Base-by-base conservation (phyloP, 2,329 filamentous ascomycete genomes). In the Fusarium coffeatum region DNA sequence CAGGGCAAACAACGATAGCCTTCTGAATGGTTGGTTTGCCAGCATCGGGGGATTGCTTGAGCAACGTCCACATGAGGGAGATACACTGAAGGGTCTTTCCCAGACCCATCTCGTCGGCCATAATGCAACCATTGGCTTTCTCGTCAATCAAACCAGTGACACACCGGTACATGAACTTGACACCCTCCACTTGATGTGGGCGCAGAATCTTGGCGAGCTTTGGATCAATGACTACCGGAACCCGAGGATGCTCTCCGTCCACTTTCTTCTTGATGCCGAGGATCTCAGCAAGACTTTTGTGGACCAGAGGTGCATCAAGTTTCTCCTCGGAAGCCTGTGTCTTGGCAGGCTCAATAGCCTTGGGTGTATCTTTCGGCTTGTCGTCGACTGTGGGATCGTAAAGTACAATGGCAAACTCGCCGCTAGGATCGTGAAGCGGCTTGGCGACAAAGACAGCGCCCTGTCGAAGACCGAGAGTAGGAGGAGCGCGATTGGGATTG, bases 31-130 rank as follows among this genome's bases (percentile, higher is more conserved):
- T 97, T 1, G 92, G 82, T 78, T 94, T 98, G 22, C 96, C 96
- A n/a, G 95, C 93, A 42, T 98, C 93, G 0, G 96, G 93, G 0
- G 94, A 97, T 77, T 99, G 96, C 79, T 98, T 98, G 18, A 99
- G 83, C 2, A 99, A 82, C 3, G 96, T 99, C 96, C 96, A 99
- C 85, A 99, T 91, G 51, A 99, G 86, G 1, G 96, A 89, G 76
- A 99, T 99, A 80, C 96, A 99, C 83, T 99, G 96, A 45, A 99
- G 82, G 20, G 96, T 99, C 83, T 99, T 99, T 59, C 96, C 96
- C 30, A 99, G 83, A 73, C 96, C 96, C 96, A 99, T 99, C 78
- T 98, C 96, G 78, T 99, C 96, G 55, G 96, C 96, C 96, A 99
- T 99, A 78, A 99, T 99, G 81, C 96, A 99, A 4, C 96, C 96